Evolutionary conservation across 2,329 filamentous ascomycete species (phyloP).

Genomic region (Penicillium sp.): DNA sequence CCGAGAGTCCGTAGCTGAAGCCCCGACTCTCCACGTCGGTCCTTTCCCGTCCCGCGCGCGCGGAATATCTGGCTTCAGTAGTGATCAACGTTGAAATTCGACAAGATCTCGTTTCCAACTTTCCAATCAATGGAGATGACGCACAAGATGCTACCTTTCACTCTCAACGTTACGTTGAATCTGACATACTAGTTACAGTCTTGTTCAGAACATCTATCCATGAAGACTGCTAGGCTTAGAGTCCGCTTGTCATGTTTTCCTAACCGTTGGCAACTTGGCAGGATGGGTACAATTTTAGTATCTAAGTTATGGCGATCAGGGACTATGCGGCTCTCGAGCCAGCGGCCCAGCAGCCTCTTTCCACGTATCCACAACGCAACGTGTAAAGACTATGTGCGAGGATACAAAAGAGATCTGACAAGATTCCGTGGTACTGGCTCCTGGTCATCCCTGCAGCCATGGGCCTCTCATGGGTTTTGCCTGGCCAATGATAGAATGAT

Average conservation of each 20-base stretch:
- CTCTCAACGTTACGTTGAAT: slow-evolving; percentile 5
- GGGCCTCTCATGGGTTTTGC: background rate
- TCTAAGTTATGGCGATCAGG: background rate
- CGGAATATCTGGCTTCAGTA: background rate
- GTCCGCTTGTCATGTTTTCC: background rate
- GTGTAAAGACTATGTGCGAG: background rate
- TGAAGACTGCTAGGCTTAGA: too few species aligned
- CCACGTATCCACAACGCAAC: background rate
- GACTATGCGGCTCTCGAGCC: background rate
- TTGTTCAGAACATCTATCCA: background rate
- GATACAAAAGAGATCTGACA: background rate
- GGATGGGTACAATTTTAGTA: background rate
- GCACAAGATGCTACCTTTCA: slow-evolving; percentile 1
- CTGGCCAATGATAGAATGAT: background rate
- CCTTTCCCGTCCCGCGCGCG: background rate
- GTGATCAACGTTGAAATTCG: background rate
- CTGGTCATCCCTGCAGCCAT: background rate
- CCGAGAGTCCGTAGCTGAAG: slow-evolving; percentile 5
- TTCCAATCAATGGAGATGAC: background rate
- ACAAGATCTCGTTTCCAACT: background rate
- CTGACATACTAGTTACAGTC: slow-evolving; percentile 8
- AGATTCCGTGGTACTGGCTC: background rate
- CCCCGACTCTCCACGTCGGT: background rate
- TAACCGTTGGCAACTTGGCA: background rate
- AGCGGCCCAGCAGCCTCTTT: background rate